Evolutionary conservation across 257 asterid species (phyloP).

Genomic region (Plantago elongata): DNA sequence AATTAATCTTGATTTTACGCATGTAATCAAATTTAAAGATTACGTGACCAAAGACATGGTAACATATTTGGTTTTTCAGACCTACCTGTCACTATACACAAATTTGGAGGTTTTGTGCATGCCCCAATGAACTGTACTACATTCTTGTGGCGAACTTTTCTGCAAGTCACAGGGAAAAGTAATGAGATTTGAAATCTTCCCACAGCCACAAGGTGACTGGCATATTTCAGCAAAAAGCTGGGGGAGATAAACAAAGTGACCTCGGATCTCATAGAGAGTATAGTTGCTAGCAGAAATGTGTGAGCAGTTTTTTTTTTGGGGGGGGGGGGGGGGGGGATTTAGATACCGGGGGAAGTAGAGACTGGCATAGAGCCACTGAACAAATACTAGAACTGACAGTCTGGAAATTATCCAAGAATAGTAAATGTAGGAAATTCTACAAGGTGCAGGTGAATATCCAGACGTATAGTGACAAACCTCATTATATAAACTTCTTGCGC

Average conservation of each 20-base stretch:
- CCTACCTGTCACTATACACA: slow-evolving; percentile 95
- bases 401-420: not conserved
- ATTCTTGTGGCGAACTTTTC: slow-evolving; percentile 94
- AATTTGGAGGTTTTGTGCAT: slow-evolving; percentile 82
- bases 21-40: not conserved
- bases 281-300: too few species aligned
- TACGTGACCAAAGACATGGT: not conserved
- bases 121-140: slow-evolving; percentile 99
- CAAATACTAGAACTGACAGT: too few species aligned
- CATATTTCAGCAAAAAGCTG: not conserved
- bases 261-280: too few species aligned
- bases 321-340: too few species aligned
- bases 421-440: not conserved
- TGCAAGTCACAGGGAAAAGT: slow-evolving; percentile 39
- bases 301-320: too few species aligned
- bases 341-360: not conserved
- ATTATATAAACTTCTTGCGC: slow-evolving; percentile 96
- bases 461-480: slow-evolving; percentile 53
- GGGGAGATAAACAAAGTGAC: too few species aligned
- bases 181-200: not conserved
- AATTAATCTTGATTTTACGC: not conserved
- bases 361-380: not conserved
- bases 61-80: slow-evolving; percentile 1
- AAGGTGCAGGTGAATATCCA: not conserved
- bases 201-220: slow-evolving; percentile 1